Percentiles rank a stretch among this genome's conserved stretches.
Conservation (phyloP, 495 filamentous ascomycete species). For the Friedmanniomyces endolithicus region DNA sequence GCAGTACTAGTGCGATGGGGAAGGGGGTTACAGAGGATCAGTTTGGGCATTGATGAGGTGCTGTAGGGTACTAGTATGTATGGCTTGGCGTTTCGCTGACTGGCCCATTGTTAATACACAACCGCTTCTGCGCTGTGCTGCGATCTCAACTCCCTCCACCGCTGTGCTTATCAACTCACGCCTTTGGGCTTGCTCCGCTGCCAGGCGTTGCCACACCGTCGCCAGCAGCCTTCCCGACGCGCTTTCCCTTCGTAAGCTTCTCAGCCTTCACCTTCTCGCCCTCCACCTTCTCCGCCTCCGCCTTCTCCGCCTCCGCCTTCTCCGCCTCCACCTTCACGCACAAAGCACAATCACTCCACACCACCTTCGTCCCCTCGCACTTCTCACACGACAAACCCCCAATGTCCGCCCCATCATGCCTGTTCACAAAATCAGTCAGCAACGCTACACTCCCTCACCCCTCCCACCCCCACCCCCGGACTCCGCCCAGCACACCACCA, state of each 20-base stretch:
- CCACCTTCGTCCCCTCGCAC: neutral
- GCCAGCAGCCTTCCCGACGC: no score
- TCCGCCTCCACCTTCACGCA: neutral
- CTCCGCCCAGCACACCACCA: neutral
- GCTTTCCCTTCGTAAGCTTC: no score
- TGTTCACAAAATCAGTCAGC: neutral
- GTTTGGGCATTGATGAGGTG: constrained; percentile 43
- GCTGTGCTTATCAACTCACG: no score
- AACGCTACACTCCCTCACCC: neutral
- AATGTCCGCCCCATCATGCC: neutral
- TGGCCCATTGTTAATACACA: neutral
- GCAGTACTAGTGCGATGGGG: constrained; percentile 86
- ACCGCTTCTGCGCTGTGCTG: neutral
- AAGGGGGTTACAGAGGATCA: constrained; percentile 97
- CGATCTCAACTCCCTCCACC: no score
- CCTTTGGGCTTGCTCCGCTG: no score
- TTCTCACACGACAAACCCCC: neutral
- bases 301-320: neutral
- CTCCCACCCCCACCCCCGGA: no score
- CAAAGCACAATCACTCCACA: neutral
- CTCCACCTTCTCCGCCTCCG: neutral
- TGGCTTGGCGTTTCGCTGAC: neutral
- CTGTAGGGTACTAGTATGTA: neutral
- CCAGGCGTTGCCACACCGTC: no score
- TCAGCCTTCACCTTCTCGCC: no score